Base-by-base conservation (phyloP, 169 alveolate genomes). In the Theileria annulata region DNA sequence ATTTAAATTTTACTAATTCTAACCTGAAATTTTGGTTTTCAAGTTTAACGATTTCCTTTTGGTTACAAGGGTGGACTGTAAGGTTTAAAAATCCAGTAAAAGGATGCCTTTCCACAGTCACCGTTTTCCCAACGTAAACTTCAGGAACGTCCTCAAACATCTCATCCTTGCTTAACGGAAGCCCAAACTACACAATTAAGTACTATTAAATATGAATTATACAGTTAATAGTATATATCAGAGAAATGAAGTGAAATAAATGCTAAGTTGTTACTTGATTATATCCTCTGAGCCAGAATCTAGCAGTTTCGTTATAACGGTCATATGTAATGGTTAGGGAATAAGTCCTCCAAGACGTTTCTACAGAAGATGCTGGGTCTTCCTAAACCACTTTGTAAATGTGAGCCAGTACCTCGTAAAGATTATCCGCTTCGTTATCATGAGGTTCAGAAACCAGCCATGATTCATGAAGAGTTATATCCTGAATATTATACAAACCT, bases 51-150 rank as follows among this genome's bases (percentile, higher is more conserved):
- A 81, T 81, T 15, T 81, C 85, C 78, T 71, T 81, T 59, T 81
- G 88, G 27, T 75, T 71, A 64, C 88, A 81, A 37, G 88, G 88
- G 17, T 81, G 88, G 28, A 81, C 85, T 21, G 88, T 81, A 23
- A 81, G 27, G 59, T 49, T 75, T 13, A 81, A 59, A 9, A 27
- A 25, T 33, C 75, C 84, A 0, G 88, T 75, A 56, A 70, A 76
- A 4, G 88, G 88, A 28, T 81, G 88, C 25, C 82, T 60, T 27
- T 51, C 78, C 13, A 75, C 42, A 21, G 88, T 81, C 5, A 81
- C 73, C 13, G 88, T 59, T 48, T 66, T 76, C 25, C 88, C 88
- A 8, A 78, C 76, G 79, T 81, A 81, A 28, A n/a, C 74, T 17
- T 74, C 47, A 30, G 88, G 88, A 48, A 81, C 85, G 49, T 81